Evolutionary conservation across 176 grass and related monocot genomes (phyloP).

Genomic region (Aegilops sharonensis): DNA sequence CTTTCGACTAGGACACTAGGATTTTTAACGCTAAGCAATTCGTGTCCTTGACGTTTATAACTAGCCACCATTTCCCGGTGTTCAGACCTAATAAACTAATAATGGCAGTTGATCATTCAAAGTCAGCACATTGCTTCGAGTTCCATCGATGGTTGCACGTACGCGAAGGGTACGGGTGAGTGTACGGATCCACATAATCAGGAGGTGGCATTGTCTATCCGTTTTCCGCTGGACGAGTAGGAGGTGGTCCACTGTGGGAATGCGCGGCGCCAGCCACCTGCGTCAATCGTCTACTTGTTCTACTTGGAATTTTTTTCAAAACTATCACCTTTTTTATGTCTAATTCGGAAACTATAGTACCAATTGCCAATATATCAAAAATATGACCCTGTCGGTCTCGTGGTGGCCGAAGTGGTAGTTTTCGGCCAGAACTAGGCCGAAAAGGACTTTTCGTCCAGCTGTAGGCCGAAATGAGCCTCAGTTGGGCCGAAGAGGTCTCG

Average conservation of each 20-base stretch:
- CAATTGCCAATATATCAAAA: too few species aligned
- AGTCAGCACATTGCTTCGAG: neutral
- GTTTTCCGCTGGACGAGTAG: neutral
- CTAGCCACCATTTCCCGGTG: neutral
- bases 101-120: neutral
- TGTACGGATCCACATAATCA: conserved; percentile 20
- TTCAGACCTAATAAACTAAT: neutral
- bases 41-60: neutral
- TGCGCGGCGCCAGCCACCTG: neutral
- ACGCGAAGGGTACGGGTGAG: conserved; percentile 1
- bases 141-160: neutral
- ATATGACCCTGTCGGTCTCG: too few species aligned
- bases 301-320: too few species aligned
- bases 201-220: neutral
- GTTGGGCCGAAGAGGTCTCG: too few species aligned
- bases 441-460: too few species aligned
- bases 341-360: too few species aligned
- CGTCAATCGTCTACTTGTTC: neutral
- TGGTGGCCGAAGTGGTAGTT: too few species aligned
- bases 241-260: neutral
- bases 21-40: neutral
- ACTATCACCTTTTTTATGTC: too few species aligned
- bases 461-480: too few species aligned
- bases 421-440: too few species aligned
- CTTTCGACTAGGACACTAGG: neutral